Percentiles rank a stretch among this genome's conserved stretches.
phyloP scores from a whole-genome alignment of 345 rosid genomes.

The Geranium rotundifolium region DNA sequence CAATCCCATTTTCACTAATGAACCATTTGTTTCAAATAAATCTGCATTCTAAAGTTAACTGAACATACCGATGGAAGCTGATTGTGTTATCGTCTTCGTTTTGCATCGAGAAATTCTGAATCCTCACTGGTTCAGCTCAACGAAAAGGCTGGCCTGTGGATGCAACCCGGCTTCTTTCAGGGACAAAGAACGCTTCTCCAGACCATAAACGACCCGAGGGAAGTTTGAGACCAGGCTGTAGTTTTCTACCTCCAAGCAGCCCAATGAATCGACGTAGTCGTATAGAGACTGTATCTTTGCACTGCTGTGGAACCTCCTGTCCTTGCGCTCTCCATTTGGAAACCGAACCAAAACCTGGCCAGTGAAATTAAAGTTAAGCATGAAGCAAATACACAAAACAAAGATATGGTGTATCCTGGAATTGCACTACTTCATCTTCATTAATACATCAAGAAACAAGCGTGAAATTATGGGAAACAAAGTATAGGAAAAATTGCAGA shows the following conservation, averaged over 20 bases:
- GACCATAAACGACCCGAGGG: constrained; percentile 65
- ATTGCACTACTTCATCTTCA: too few relatives aligned
- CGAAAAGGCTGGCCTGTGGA: constrained; percentile 98
- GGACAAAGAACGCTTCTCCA: constrained; percentile 47
- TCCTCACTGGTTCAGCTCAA: constrained; percentile 57
- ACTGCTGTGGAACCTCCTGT: constrained; percentile 64
- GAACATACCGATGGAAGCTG: too few relatives aligned
- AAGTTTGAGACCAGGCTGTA: constrained; percentile 86
- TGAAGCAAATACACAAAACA: too few relatives aligned
- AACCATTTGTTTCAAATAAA: too few relatives aligned
- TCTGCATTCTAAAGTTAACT: too few relatives aligned
- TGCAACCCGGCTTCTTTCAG: constrained; percentile 87
- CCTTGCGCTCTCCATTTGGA: constrained; percentile 90
- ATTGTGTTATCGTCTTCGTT: too few relatives aligned
- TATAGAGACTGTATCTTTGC: constrained; percentile 54
- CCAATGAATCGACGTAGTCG: constrained; percentile 87
- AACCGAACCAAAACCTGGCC: constrained; percentile 79
- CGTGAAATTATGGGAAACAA: too few relatives aligned
- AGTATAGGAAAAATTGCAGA: too few relatives aligned
- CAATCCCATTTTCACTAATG: background rate
- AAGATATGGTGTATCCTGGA: too few relatives aligned
- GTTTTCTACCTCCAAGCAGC: constrained; percentile 52
- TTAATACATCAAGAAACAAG: too few relatives aligned
- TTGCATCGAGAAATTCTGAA: background rate
- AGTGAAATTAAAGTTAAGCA: background rate